Base-by-base conservation (phyloP, 2,329 filamentous ascomycete species). In the Fusarium udum region DNA sequence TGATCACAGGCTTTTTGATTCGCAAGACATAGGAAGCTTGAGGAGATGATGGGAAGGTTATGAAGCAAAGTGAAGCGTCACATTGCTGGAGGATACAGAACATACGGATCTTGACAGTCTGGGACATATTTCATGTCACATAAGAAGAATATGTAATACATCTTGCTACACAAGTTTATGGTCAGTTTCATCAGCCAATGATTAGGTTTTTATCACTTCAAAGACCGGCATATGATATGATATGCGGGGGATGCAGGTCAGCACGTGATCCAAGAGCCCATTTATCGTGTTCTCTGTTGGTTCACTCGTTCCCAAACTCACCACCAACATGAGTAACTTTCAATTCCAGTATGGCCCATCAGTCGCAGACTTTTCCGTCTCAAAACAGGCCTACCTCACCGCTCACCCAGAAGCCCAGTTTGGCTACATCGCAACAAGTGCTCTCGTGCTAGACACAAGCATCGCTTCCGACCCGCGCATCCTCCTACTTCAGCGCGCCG, bases 1-100 rank as follows among this genome's bases (percentile, higher is more conserved):
- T 45, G 37, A 45, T 22, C 13, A 32, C 53, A 10, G 2, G 10
- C 1, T 24, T 43, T 16, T 22, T 28, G 24, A 7, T 3, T 15
- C 34, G 4, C 18, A 39, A 39, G 51, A 4, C 3, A 10, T n/a
- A 14, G 32, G 49, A 36, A 12, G n/a, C 0, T 13, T 4, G 1
- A 22, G 20, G 1, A 16, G 39, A 22, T 3, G 4, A 39, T 3
- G 20, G 14, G 34, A 3, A 4, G 32, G 9, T 22, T 6, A 14
- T 8, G 49, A 22, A 1, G 10, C 9, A 0, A 12, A 37, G n/a
- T 14, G 13, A 26, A 20, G 12, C 18, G 16, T 26, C 6, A 26
- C 18, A 7, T 34, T 26, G 6, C 12, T 12, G n/a, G 18, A 26
- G 2, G 3, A 26, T 37, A 15, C 0, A 8, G 18, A 51, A 14